Evolutionary conservation across 2,329 filamentous ascomycete species (phyloP), one percentile per base, ranked within the genome.

Genomic region (Microcera coccophila): DNA sequence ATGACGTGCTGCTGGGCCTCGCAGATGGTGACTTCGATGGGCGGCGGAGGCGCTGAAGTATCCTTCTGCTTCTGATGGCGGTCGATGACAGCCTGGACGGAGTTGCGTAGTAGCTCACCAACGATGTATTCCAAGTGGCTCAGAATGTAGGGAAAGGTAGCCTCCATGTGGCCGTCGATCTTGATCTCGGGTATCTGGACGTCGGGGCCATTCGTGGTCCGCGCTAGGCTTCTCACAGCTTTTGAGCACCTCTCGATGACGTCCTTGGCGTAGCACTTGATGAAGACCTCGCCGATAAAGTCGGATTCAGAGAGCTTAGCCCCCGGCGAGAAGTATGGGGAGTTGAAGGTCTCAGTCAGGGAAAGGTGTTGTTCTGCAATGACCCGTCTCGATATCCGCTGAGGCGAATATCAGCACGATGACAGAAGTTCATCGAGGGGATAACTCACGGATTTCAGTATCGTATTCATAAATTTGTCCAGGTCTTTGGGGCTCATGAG

Each of bases 361-460:
- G 93, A 90, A 28, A 98, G 81, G 62, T 98, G 93, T 60, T 98
- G 93, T 67, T 98, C 93, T 24, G 93, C 93, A 61, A 98, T 98
- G 53, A 97, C 93, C 49, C 94, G 82, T 46, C 93, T 84, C 34
- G 90, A 96, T 55, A 98, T 98, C 46, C 93, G 81, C 87, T 93
- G 28, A 32, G 33, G 18, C 19, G 9, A n/a, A 16, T 20, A 15
- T 2, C 32, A 24, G 10, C 14, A 22, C 16, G n/a, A n/a, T n/a
- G n/a, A n/a, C n/a, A n/a, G n/a, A n/a, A n/a, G 16, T 21, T 12
- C 16, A 4, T 9, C n/a, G 11, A 3, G 20, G 29, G 20, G 18
- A 4, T n/a, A 38, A 62, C 81, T 59, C 75, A 93, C 87, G 48
- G 91, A 93, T 73, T 88, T 80, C 41, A 98, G 70, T 49, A 97